phyloP scores from a whole-genome alignment of 805 yeast species.

The Kuraishia piskuri region DNA sequence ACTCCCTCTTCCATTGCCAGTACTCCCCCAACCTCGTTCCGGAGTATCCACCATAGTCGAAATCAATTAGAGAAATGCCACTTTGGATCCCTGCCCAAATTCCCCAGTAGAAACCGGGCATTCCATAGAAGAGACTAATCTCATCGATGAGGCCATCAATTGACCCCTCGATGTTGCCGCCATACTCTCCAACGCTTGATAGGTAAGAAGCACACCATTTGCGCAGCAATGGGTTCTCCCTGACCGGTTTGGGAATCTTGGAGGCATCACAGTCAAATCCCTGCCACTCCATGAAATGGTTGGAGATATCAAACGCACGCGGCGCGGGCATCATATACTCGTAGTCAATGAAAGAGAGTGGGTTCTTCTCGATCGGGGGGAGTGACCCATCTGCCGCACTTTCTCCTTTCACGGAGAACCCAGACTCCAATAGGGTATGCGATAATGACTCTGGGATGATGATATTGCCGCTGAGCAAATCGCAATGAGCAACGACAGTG shows the following conservation, averaged over 20 bases:
- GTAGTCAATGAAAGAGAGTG: constrained; percentile 58
- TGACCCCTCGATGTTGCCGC: constrained; percentile 10
- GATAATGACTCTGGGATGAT: constrained; percentile 40
- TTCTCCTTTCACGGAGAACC: neutral
- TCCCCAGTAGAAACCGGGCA: constrained; percentile 84
- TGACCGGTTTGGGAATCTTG: constrained; percentile 46
- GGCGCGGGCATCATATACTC: constrained; percentile 70
- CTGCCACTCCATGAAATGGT: constrained; percentile 75
- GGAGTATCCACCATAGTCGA: constrained; percentile 58
- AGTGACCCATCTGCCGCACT: neutral
- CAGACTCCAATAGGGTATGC: constrained; percentile 4
- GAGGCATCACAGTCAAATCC: constrained; percentile 64
- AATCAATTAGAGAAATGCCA: constrained; percentile 60
- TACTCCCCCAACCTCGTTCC: constrained; percentile 55
- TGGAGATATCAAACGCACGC: constrained; percentile 66
- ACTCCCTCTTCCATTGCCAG: constrained; percentile 51
- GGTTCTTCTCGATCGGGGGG: constrained; percentile 16
- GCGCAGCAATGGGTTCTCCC: constrained; percentile 33
- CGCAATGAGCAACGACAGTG: constrained; percentile 60
- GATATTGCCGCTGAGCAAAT: constrained; percentile 65
- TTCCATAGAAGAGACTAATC: constrained; percentile 54
- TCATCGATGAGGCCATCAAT: constrained; percentile 44
- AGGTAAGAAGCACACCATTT: constrained; percentile 56
- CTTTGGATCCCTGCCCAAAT: constrained; percentile 76
- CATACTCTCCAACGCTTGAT: constrained; percentile 17